Evolutionary conservation across 768 basidiomycete species (phyloP).

Genomic region (Crepidotus variabilis): DNA sequence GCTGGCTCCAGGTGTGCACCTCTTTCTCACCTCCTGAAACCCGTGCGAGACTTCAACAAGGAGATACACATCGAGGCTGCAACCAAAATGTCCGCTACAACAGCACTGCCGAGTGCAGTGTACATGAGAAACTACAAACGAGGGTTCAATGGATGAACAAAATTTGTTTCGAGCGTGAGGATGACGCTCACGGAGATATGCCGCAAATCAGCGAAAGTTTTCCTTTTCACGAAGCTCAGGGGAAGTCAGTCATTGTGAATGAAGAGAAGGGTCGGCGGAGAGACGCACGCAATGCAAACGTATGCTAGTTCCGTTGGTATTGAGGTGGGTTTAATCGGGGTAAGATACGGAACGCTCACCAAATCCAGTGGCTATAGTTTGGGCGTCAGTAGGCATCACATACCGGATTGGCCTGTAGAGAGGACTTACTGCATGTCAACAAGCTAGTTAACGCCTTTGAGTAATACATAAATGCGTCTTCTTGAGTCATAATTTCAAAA

Average conservation of each 20-base stretch:
- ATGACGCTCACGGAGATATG: constrained; percentile 22
- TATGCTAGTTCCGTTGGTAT: constrained; percentile 16
- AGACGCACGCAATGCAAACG: constrained; percentile 24
- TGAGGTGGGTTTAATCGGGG: too few relatives aligned
- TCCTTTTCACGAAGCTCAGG: constrained; percentile 17
- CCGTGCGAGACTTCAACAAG: constrained; percentile 45
- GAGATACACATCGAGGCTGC: constrained; percentile 42
- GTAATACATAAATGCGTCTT: too few relatives aligned
- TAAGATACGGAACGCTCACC: too few relatives aligned
- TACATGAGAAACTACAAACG: constrained; percentile 26
- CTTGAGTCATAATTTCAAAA: too few relatives aligned
- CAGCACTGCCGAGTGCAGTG: constrained; percentile 27
- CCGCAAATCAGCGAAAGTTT: constrained; percentile 22
- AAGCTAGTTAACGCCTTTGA: too few relatives aligned
- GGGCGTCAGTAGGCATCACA: too few relatives aligned
- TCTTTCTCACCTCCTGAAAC: constrained; percentile 37
- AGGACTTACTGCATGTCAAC: too few relatives aligned
- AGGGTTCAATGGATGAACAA: background rate
- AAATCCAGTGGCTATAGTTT: too few relatives aligned
- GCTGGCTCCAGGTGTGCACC: background rate
- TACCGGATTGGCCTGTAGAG: too few relatives aligned
- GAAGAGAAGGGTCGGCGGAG: background rate
- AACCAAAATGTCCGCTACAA: constrained; percentile 38
- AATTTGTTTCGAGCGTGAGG: background rate
- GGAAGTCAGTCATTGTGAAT: background rate